A percentile compares a stretch with the other conserved stretches of the same genome.
phyloP scores from a whole-genome alignment of 306 rosid genomes.

The Cucurbita argyrosperma region DNA sequence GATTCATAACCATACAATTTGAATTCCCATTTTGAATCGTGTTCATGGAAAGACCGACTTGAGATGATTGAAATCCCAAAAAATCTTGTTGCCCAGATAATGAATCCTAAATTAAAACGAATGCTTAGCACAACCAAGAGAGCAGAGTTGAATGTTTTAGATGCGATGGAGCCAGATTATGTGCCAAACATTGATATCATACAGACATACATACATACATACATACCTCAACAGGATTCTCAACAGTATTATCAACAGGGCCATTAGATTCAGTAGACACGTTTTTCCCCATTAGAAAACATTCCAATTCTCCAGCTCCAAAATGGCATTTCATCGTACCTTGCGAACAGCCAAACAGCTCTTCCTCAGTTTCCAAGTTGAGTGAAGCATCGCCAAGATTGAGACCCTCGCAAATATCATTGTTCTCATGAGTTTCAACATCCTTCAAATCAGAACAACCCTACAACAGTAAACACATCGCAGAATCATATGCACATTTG shows the following conservation, averaged over 20 bases:
- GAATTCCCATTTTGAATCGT: slow-evolving; percentile 28
- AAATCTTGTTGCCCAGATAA: slow-evolving; percentile 42
- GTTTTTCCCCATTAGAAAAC: slow-evolving; percentile 44
- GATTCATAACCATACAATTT: slow-evolving; percentile 34
- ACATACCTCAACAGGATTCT: slow-evolving; percentile 48
- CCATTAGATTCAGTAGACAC: slow-evolving; percentile 38
- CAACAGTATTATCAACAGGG: slow-evolving; percentile 37
- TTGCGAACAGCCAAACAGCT: slow-evolving; percentile 34
- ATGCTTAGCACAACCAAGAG: too few relatives aligned
- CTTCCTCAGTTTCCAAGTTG: slow-evolving; percentile 29
- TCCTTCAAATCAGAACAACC: slow-evolving; percentile 34
- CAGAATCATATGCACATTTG: not conserved
- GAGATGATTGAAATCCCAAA: slow-evolving; percentile 33
- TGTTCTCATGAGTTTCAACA: slow-evolving; percentile 22
- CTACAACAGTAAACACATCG: slow-evolving; percentile 6
- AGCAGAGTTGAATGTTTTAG: too few relatives aligned
- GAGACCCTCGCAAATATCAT: slow-evolving; percentile 35
- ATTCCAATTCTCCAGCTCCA: slow-evolving; percentile 44
- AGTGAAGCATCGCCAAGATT: slow-evolving; percentile 31
- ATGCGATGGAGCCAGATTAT: too few relatives aligned
- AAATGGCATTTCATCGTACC: slow-evolving; percentile 28
- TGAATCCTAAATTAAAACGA: slow-evolving; percentile 32
- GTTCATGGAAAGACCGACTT: slow-evolving; percentile 26
- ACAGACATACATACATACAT: too few relatives aligned
- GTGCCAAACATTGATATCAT: too few relatives aligned